Evolutionary conservation across 2,329 filamentous ascomycete genomes (phyloP), one percentile per base, ranked within the genome.

Genomic region (Alternaria sp.): DNA sequence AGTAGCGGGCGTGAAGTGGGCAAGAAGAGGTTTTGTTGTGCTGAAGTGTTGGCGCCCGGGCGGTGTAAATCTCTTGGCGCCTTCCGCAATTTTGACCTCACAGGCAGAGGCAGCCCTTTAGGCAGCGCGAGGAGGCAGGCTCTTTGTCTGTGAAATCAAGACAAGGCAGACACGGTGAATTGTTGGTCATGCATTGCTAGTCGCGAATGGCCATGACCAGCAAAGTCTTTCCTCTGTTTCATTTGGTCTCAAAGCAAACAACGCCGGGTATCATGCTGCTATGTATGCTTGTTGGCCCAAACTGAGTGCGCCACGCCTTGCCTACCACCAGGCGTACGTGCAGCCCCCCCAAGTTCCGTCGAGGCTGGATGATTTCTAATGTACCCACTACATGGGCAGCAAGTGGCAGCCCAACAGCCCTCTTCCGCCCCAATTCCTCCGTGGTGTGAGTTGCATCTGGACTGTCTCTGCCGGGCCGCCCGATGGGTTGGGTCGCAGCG

Each of bases 341-440:
- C 17, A 17, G 17, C 17, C 17, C 17, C 45, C 54, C 17, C 3
- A 37, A 21, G 9, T 3, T 9, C 4, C 3, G 36, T 39, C 36
- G 36, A 31, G 10, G 23, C n/a, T 33, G 28, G 4, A 33, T 23
- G 24, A 29, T 40, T 9, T 23, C 24, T 51, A 23, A 21, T 41
- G 31, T 8, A 24, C 21, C n/a, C 17, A 10, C 37, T 81, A 96
- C 56, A 96, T 67, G 26, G 92, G 92, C 66, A 97, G 80, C 63
- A 98, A 86, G 80, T 97, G 93, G 77, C 94, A 99, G 54, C 94
- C 94, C 70, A 99, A 80, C 76, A 96, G 81, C 11, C 94, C 95
- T 77, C 92, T 85, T 29, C 95, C 95, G 66, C 94, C 94, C 94
- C 95, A 99, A 73, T 93, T 84, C 42, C 87, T 86, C 68, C 87